Conservation (phyloP, 2,329 filamentous ascomycete species). For the Aspergillus sp. region DNA sequence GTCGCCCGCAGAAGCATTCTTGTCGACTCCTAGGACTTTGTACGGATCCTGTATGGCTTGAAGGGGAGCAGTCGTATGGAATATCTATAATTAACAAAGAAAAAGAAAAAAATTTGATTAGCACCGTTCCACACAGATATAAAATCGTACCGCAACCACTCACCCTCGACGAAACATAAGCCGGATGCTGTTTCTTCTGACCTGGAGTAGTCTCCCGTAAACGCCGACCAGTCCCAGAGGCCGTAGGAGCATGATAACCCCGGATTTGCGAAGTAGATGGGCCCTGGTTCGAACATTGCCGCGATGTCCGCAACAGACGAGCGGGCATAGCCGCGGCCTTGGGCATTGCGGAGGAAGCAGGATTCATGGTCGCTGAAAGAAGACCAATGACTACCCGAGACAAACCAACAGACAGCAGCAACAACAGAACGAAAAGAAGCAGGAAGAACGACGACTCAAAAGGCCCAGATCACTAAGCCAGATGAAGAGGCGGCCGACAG, state of each 20-base stretch:
- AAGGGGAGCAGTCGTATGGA: conserved; percentile 45
- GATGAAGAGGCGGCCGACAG: conserved; percentile 6
- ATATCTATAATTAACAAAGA: conserved; percentile 21
- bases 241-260: conserved; percentile 26
- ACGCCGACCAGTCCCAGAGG: conserved; percentile 18
- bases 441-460: not conserved
- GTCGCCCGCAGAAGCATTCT: conserved; percentile 69
- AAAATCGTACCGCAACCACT: conserved; percentile 5
- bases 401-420: conserved; percentile 4
- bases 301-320: conserved; percentile 35
- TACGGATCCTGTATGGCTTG: conserved; percentile 79
- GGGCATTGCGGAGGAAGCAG: conserved; percentile 32
- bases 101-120: not conserved
- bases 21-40: conserved; percentile 72
- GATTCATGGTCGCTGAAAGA: conserved; percentile 27
- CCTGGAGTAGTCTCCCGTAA: conserved; percentile 18
- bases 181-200: conserved; percentile 14
- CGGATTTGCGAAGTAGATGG: conserved; percentile 28
- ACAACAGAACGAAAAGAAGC: not conserved
- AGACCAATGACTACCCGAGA: not conserved
- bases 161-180: conserved; percentile 25
- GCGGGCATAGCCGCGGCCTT: conserved; percentile 36
- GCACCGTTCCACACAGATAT: not conserved
- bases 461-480: not conserved
- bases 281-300: conserved; percentile 31